These are phyloP conservation scores for Cladobotryum mycophilum DNA, from an alignment of 2,329 filamentous ascomycete genomes.

Conservation along the genomic window DNA sequence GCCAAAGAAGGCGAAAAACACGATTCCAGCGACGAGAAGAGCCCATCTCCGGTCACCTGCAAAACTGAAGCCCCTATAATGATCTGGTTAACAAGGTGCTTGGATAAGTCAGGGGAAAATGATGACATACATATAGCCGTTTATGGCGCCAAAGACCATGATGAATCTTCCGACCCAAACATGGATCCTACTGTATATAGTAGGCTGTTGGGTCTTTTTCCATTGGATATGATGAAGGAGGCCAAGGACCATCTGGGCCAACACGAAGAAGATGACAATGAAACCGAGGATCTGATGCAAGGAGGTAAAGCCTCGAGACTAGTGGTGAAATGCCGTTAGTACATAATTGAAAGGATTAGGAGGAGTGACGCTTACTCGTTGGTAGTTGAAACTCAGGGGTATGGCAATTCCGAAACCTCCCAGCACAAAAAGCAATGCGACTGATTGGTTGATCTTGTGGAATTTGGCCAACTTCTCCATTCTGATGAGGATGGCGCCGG, in stretches of 20 bases:
- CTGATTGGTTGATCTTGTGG: constrained; percentile 48
- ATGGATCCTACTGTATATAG: constrained; percentile 48
- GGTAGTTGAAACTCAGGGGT: constrained; percentile 45
- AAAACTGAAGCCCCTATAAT: constrained; percentile 48
- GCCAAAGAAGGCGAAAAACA: constrained; percentile 38
- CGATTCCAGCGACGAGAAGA: constrained; percentile 41
- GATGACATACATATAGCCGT: constrained; percentile 48
- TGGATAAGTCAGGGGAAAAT: not conserved
- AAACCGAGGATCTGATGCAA: constrained; percentile 55
- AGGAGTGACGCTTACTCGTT: constrained; percentile 41
- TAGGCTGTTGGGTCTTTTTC: constrained; percentile 42
- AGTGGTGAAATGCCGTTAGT: not conserved
- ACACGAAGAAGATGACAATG: constrained; percentile 43
- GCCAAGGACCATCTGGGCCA: constrained; percentile 49
- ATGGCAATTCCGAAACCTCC: constrained; percentile 48
- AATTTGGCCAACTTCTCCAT: constrained; percentile 45
- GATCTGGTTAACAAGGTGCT: constrained; percentile 7
- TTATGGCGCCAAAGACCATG: constrained; percentile 47
- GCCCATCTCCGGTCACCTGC: constrained; percentile 43
- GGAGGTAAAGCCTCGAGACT: constrained; percentile 48
- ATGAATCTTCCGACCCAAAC: constrained; percentile 51
- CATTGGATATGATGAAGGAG: constrained; percentile 50
- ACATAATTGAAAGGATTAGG: not conserved
- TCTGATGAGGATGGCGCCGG: constrained; percentile 48
- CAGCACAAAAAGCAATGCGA: constrained; percentile 43